Evolutionary conservation across 225 moss, liverwort and hornwort species (phyloP), one percentile per base, ranked within the genome.

Genomic region (Physcomitrium patens): DNA sequence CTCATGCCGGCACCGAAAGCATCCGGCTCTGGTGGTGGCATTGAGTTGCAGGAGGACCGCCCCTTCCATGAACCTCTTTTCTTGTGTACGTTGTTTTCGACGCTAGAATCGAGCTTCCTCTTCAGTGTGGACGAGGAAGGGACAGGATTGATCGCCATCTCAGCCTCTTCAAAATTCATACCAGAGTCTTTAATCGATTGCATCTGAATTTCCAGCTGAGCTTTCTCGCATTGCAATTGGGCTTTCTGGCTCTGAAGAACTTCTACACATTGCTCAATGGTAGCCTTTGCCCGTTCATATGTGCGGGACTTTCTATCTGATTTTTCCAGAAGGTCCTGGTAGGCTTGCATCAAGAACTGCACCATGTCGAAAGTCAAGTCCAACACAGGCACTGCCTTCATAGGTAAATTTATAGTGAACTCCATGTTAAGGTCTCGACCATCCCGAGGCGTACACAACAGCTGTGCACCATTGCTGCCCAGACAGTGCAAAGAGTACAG

Each of bases 331-430:
- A 86, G 80, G 20, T 80, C 82, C 61, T 66, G 60, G 67, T 83
- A 77, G 8, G 86, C 80, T 20, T 63, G 74, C 68, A 86, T 70
- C 77, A 86, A 68, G 50, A 86, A 86, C 62, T 80, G 71, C 77
- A 86, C 70, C 80, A 86, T 80, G 47, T 86, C 86, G 61, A 79
- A 82, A 4, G 86, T 68, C 46, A 83, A 53, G 22, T 82, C 82
- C 61, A 85, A 14, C 24, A 66, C 73, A 0, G 81, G 75, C 19
- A 74, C 71, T 3, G 44, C 43, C 2, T 68, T 75, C 37, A 84
- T 50, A n/a, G 84, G 80, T 24, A 84, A 57, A 18, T 79, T 78
- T 43, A 82, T 73, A 43, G 85, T 85, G 31, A 72, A 65, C 55
- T 76, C 79, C 72, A 76, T 79, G 79, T 78, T 78, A 26, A 85